Evolutionary conservation across 176 grass and related monocot species (phyloP), one percentile per base, ranked within the genome.

Genomic region (Avena eriantha): DNA sequence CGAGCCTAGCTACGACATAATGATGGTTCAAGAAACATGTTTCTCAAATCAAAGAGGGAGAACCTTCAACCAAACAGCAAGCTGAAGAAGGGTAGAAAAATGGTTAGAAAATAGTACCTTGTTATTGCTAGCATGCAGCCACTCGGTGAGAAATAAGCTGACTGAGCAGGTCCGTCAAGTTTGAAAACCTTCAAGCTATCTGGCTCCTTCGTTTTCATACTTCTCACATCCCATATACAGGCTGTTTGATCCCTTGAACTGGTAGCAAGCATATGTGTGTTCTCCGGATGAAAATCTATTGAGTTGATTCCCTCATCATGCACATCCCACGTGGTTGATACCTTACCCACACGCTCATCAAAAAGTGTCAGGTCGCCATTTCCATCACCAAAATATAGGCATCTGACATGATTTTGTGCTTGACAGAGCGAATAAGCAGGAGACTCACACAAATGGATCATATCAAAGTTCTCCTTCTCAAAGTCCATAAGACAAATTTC

Each of bases 121-220:
- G 90, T 92, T 81, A 86, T 84, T 49, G 87, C 90, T 80, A 95
- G 75, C 60, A 58, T 17, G 70, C 66, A 45, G 61, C 90, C 93
- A 58, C 86, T 84, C 64, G 90, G 93, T 68, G 93, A 93, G 73
- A 95, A 95, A 89, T 89, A 91, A 78, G 93, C 93, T 80, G 93
- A 89, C 75, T 82, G 63, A 68, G 90, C 86, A 17, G 45, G 43
- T n/a, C 65, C 61, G 24, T 76, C 15, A 78, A 91, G 77, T 19
- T 77, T 17, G 33, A 93, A 57, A 76, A 83, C 76, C 60, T 87
- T 91, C 55, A 87, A 84, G 59, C 67, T 76, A 50, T 85, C 71
- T 34, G 46, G 56, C 7, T 78, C 69, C 64, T 78, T 54, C 53
- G 54, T 87, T 61, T 87, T 84, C 71, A 91, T 61, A 73, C 19